These are phyloP conservation scores for Alternaria arborescens DNA, from an alignment of 2,329 filamentous ascomycete species.

Conservation along the genomic window DNA sequence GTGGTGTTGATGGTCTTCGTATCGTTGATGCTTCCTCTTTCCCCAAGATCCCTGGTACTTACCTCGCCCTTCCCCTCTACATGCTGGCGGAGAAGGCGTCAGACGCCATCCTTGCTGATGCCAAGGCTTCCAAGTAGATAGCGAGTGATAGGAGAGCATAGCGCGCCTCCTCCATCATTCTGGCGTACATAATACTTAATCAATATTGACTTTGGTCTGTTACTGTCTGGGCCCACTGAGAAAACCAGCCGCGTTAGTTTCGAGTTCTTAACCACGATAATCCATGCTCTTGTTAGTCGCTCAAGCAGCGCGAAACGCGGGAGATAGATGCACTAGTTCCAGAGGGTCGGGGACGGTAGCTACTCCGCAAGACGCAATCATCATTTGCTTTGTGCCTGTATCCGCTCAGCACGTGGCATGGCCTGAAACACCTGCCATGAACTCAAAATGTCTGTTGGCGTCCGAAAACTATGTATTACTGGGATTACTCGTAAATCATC, in stretches of 20 bases:
- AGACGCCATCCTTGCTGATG: slow-evolving; percentile 60
- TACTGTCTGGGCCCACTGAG: neutral
- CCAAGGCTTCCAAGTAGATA: slow-evolving; percentile 6
- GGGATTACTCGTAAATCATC: neutral
- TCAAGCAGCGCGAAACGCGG: neutral
- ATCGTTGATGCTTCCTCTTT: slow-evolving; percentile 54
- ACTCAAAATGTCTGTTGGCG: neutral
- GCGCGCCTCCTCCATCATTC: neutral
- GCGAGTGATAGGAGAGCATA: neutral
- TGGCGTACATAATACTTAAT: neutral
- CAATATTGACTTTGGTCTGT: neutral
- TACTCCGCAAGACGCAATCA: neutral
- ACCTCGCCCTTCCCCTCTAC: slow-evolving; percentile 61
- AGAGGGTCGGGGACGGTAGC: neutral
- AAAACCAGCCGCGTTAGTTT: neutral
- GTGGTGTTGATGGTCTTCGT: slow-evolving; percentile 62
- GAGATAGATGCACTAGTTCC: neutral
- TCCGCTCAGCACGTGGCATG: neutral
- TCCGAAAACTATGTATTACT: neutral
- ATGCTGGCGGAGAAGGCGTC: slow-evolving; percentile 70
- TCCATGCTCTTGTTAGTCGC: neutral
- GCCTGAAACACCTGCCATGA: neutral
- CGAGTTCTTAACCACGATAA: neutral
- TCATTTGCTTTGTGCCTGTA: neutral
- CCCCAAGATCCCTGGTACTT: slow-evolving; percentile 59